A percentile compares a stretch with the other conserved stretches of the same genome.
Conservation (phyloP, 306 rosid genomes). For the Oxytropis ochrocephala region DNA sequence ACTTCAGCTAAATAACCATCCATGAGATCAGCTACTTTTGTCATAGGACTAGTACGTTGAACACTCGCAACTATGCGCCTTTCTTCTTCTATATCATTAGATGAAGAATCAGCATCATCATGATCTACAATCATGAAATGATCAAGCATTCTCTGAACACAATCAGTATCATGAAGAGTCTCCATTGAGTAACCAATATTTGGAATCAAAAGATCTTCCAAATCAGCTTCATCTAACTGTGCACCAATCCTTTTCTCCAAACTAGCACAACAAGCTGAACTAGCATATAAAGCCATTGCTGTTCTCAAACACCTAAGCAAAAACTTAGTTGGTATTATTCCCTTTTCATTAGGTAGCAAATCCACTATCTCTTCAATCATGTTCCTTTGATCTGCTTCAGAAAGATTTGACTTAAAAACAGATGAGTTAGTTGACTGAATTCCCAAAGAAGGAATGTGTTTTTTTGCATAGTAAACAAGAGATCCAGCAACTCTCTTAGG, state of each 20-base stretch:
- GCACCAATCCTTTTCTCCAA: slow-evolving; percentile 68
- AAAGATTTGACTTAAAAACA: slow-evolving; percentile 27
- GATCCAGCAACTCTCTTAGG: slow-evolving; percentile 59
- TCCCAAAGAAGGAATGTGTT: slow-evolving; percentile 50
- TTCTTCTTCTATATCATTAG: slow-evolving; percentile 46
- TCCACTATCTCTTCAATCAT: slow-evolving; percentile 71
- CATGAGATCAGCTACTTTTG: slow-evolving; percentile 69
- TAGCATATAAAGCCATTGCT: slow-evolving; percentile 58
- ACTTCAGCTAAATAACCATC: slow-evolving; percentile 88
- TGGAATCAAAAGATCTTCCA: slow-evolving; percentile 84
- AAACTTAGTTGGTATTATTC: slow-evolving; percentile 55
- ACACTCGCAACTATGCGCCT: slow-evolving; percentile 41
- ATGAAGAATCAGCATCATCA: slow-evolving; percentile 34
- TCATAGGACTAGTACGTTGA: slow-evolving; percentile 41
- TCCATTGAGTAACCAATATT: slow-evolving; percentile 69
- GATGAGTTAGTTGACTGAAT: slow-evolving; percentile 44
- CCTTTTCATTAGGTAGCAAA: slow-evolving; percentile 56
- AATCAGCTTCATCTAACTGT: slow-evolving; percentile 64
- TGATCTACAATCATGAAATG: slow-evolving; percentile 59
- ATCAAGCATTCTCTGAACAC: slow-evolving; percentile 83
- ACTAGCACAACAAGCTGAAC: slow-evolving; percentile 43
- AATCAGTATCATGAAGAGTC: slow-evolving; percentile 79
- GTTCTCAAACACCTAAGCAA: slow-evolving; percentile 62
- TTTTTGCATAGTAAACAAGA: slow-evolving; percentile 66
- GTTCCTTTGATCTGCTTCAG: slow-evolving; percentile 62